These are phyloP conservation scores for Rhizophlyctis rosea DNA, from an alignment of 192 early-diverging fungal genomes.

Conservation along the genomic window DNA sequence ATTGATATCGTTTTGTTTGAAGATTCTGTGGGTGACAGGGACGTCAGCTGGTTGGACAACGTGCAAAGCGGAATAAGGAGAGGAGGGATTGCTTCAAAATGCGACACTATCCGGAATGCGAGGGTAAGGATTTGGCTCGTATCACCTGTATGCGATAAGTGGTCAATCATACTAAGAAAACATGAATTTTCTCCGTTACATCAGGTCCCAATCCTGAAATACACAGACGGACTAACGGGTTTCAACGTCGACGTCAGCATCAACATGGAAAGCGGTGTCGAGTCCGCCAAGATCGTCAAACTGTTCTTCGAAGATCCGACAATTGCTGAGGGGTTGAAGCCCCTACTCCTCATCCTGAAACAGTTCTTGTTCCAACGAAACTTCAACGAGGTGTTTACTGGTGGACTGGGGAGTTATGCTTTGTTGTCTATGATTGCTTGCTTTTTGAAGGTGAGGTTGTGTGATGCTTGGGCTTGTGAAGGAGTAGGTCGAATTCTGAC, in stretches of 20 bases:
- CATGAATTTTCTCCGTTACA: background rate
- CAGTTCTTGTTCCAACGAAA: constrained; percentile 72
- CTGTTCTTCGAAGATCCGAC: constrained; percentile 50
- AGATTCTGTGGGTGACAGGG: constrained; percentile 1
- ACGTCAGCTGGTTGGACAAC: constrained; percentile 42
- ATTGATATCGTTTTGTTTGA: constrained; percentile 48
- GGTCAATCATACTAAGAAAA: background rate
- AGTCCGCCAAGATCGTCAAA: constrained; percentile 59
- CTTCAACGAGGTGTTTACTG: constrained; percentile 83
- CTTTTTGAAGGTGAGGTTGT: constrained; percentile 65
- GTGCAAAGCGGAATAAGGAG: constrained; percentile 47
- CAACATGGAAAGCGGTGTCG: constrained; percentile 70
- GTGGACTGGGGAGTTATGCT: constrained; percentile 86
- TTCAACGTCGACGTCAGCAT: constrained; percentile 83
- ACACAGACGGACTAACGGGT: constrained; percentile 66
- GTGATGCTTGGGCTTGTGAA: too few relatives aligned
- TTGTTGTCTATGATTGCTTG: constrained; percentile 72
- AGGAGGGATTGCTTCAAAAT: constrained; percentile 36
- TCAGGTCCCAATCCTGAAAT: constrained; percentile 91
- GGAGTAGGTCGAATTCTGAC: too few relatives aligned
- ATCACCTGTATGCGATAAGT: background rate
- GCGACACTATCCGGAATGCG: constrained; percentile 64
- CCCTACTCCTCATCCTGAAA: constrained; percentile 81
- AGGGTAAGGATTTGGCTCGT: constrained; percentile 32
- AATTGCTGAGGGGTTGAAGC: constrained; percentile 48